Conservation (phyloP, 2,329 filamentous ascomycete species). For the Diaporthe citri region DNA sequence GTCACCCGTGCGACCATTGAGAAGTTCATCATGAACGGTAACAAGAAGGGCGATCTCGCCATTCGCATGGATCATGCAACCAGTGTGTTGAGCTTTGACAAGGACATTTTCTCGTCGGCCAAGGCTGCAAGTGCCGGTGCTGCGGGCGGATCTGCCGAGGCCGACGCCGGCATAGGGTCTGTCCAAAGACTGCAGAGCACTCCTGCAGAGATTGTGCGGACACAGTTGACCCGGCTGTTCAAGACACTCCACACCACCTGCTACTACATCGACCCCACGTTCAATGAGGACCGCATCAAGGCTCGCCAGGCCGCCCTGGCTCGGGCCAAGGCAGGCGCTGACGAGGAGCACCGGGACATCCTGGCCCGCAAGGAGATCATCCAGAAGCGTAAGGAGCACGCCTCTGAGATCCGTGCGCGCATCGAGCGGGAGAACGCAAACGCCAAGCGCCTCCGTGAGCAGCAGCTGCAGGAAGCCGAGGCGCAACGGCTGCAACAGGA, state of each 20-base stretch:
- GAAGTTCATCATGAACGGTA: slow-evolving; percentile 99
- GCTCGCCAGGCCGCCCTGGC: slow-evolving; percentile 84
- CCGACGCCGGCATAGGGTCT: slow-evolving; percentile 74
- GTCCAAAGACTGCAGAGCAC: slow-evolving; percentile 98
- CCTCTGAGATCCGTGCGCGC: slow-evolving; percentile 87
- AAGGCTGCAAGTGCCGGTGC: slow-evolving; percentile 92
- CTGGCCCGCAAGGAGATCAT: slow-evolving; percentile 91
- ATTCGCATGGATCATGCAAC: slow-evolving; percentile 97
- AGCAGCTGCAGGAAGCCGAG: slow-evolving; percentile 91
- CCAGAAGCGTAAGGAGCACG: slow-evolving; percentile 96
- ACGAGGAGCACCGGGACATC: slow-evolving; percentile 89
- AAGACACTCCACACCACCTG: slow-evolving; percentile 93
- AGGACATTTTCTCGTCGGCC: slow-evolving; percentile 96
- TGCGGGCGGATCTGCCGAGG: slow-evolving; percentile 87
- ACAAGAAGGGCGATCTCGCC: slow-evolving; percentile 98
- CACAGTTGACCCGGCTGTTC: slow-evolving; percentile 90
- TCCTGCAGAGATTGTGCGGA: slow-evolving; percentile 95
- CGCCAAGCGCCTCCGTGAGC: slow-evolving; percentile 86
- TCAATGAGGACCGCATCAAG: slow-evolving; percentile 84
- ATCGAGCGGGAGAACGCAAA: slow-evolving; percentile 94
- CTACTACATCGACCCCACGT: slow-evolving; percentile 93
- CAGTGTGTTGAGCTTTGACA: slow-evolving; percentile 95
- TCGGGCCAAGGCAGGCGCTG: slow-evolving; percentile 87
- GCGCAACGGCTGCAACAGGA: slow-evolving; percentile 90
- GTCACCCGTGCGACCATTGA: slow-evolving; percentile 92